These are phyloP conservation scores for Rasamsonia emersonii DNA, from an alignment of 2,329 filamentous ascomycete genomes.

Conservation along the genomic window DNA sequence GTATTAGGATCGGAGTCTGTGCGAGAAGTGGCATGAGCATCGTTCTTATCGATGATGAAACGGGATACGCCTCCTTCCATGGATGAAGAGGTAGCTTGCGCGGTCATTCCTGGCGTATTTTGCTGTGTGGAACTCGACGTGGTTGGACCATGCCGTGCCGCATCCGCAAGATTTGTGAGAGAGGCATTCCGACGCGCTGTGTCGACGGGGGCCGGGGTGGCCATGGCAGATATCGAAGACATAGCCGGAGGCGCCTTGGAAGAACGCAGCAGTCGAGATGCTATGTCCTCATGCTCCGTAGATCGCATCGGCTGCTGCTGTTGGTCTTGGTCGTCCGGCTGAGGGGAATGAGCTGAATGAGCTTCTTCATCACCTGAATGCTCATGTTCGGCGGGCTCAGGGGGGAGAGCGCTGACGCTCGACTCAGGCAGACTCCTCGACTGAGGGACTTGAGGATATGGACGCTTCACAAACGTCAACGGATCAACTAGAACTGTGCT, in stretches of 20 bases:
- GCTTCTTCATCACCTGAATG: constrained; percentile 15
- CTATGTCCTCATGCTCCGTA: constrained; percentile 28
- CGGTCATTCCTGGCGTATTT: constrained; percentile 20
- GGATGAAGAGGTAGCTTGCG: constrained; percentile 37
- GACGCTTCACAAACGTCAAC: constrained; percentile 32
- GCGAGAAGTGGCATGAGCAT: constrained; percentile 22
- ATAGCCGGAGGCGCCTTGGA: constrained; percentile 40
- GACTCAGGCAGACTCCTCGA: constrained; percentile 32
- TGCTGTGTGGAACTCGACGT: constrained; percentile 19
- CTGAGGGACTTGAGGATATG: constrained; percentile 29
- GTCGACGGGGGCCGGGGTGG: constrained; percentile 27
- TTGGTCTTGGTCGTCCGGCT: constrained; percentile 12
- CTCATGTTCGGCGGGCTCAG: constrained; percentile 14
- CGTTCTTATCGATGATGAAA: constrained; percentile 31
- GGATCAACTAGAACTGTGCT: constrained; percentile 28
- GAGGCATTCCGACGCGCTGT: constrained; percentile 27
- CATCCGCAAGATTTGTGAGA: constrained; percentile 27
- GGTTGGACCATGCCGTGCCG: constrained; percentile 22
- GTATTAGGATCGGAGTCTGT: constrained; percentile 38
- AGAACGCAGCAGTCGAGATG: constrained; percentile 30
- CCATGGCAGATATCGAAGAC: constrained; percentile 40
- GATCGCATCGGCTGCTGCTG: constrained; percentile 13
- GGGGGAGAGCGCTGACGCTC: constrained; percentile 22
- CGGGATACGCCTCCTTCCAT: constrained; percentile 39
- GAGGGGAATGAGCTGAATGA: constrained; percentile 6